Evolutionary conservation across 2,329 filamentous ascomycete genomes (phyloP).

Genomic region (Microsporum canis): DNA sequence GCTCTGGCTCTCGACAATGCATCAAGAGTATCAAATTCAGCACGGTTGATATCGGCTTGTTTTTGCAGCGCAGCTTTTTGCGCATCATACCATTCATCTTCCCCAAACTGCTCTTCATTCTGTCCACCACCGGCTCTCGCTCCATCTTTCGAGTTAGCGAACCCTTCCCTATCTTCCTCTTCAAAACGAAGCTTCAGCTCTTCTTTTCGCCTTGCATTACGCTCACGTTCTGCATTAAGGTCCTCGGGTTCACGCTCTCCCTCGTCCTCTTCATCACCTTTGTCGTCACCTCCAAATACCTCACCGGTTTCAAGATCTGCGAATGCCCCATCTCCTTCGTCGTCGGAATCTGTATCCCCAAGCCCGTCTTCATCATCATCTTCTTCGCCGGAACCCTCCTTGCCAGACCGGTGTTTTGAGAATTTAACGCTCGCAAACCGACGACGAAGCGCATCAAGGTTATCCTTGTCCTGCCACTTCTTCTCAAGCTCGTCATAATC

Average conservation of each 20-base stretch:
- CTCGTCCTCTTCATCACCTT: slow-evolving; percentile 23
- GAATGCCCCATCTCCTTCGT: slow-evolving; percentile 68
- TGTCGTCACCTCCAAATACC: slow-evolving; percentile 30
- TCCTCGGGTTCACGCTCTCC: slow-evolving; percentile 28
- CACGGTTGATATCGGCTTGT: slow-evolving; percentile 91
- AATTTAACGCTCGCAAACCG: slow-evolving; percentile 64
- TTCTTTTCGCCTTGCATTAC: slow-evolving; percentile 84
- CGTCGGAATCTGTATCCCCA: slow-evolving; percentile 34
- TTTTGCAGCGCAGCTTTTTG: slow-evolving; percentile 93
- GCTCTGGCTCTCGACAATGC: slow-evolving; percentile 70
- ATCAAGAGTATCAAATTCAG: slow-evolving; percentile 81
- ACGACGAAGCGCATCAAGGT: slow-evolving; percentile 60
- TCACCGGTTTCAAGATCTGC: slow-evolving; percentile 76
- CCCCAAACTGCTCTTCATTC: slow-evolving; percentile 70
- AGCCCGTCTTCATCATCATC: slow-evolving; percentile 36
- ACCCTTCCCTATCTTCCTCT: slow-evolving; percentile 94
- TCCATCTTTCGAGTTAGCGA: slow-evolving; percentile 72
- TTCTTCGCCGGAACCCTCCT: slow-evolving; percentile 42
- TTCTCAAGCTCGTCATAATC: slow-evolving; percentile 70
- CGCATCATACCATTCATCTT: slow-evolving; percentile 97
- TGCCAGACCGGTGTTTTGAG: slow-evolving; percentile 43
- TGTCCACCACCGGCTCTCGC: slow-evolving; percentile 56
- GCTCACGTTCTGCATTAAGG: slow-evolving; percentile 79
- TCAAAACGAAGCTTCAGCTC: slow-evolving; percentile 91
- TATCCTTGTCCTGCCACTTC: slow-evolving; percentile 75